phyloP scores from a whole-genome alignment of 169 alveolate genomes.

The Plasmodium sp. region DNA sequence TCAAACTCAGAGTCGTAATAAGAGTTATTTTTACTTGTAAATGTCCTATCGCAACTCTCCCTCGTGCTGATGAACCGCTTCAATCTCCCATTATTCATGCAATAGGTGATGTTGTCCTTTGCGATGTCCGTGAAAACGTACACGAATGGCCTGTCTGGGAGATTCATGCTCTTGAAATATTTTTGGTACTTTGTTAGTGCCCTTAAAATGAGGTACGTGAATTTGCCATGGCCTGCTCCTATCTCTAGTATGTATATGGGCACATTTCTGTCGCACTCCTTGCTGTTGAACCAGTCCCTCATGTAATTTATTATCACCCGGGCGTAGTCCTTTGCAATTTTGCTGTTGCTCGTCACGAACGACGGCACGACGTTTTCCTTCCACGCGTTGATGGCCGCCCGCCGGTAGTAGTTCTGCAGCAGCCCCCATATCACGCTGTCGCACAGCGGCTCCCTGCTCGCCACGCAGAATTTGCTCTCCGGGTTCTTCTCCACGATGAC shows the following conservation, averaged over 20 bases:
- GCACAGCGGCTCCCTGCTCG: slow-evolving; percentile 77
- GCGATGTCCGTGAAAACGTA: slow-evolving; percentile 88
- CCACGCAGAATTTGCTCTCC: slow-evolving; percentile 81
- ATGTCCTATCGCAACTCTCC: slow-evolving; percentile 26
- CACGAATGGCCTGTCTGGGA: slow-evolving; percentile 86
- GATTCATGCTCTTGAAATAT: slow-evolving; percentile 81
- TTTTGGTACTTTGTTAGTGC: slow-evolving; percentile 82
- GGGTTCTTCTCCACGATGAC: slow-evolving; percentile 86
- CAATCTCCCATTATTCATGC: slow-evolving; percentile 79
- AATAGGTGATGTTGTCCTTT: slow-evolving; percentile 81
- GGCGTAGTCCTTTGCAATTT: slow-evolving; percentile 87
- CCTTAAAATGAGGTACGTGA: slow-evolving; percentile 83
- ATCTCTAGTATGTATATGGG: slow-evolving; percentile 83
- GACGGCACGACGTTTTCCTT: slow-evolving; percentile 87
- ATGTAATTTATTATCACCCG: slow-evolving; percentile 84
- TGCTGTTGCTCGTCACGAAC: slow-evolving; percentile 87
- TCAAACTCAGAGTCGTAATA: slow-evolving; percentile 56
- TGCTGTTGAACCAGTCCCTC: slow-evolving; percentile 80
- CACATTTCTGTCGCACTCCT: slow-evolving; percentile 69
- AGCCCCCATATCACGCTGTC: slow-evolving; percentile 87
- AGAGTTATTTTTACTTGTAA: slow-evolving; percentile 44
- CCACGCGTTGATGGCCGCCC: slow-evolving; percentile 89
- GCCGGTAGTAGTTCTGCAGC: slow-evolving; percentile 83
- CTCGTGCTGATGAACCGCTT: slow-evolving; percentile 72
- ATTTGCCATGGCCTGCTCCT: slow-evolving; percentile 89